Conservation (phyloP, 352 stramenopile species). For the Phytophthora lateralis region DNA sequence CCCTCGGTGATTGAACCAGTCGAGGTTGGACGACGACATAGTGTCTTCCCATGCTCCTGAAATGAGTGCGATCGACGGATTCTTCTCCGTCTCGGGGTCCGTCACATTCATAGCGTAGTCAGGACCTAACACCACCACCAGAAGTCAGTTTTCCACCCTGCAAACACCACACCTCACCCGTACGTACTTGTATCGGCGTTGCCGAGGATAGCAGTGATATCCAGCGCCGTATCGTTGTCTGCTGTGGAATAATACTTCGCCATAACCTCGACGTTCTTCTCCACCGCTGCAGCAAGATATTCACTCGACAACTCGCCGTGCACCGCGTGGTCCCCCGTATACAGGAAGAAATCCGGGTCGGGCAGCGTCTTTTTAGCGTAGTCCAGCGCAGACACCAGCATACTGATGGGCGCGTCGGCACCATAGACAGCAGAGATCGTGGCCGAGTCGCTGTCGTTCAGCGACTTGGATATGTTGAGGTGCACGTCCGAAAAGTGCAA, state of each 20-base stretch:
- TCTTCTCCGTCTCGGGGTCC: slow-evolving; percentile 50
- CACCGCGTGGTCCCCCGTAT: slow-evolving; percentile 73
- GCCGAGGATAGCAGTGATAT: slow-evolving; percentile 72
- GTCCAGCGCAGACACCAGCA: slow-evolving; percentile 66
- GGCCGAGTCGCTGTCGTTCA: slow-evolving; percentile 46
- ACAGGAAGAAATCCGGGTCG: slow-evolving; percentile 72
- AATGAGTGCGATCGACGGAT: slow-evolving; percentile 65
- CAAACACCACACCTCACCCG: neutral
- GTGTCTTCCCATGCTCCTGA: slow-evolving; percentile 55
- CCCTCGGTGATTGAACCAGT: slow-evolving; percentile 57
- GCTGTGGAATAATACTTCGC: slow-evolving; percentile 56
- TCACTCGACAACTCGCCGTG: slow-evolving; percentile 59
- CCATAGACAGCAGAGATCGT: slow-evolving; percentile 47
- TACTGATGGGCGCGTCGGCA: slow-evolving; percentile 48
- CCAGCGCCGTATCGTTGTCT: slow-evolving; percentile 34
- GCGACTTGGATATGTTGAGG: slow-evolving; percentile 63
- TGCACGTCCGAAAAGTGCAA: slow-evolving; percentile 86
- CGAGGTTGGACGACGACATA: slow-evolving; percentile 57
- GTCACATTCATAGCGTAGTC: slow-evolving; percentile 84
- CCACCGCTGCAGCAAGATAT: slow-evolving; percentile 57
- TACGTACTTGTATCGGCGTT: slow-evolving; percentile 68
- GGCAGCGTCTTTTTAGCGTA: slow-evolving; percentile 64
- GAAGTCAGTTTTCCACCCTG: neutral
- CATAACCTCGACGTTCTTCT: slow-evolving; percentile 63
- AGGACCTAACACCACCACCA: slow-evolving; percentile 37